Base-by-base conservation (phyloP, 1,139 yeast species). In the Casaregolazyma suthepensis region DNA sequence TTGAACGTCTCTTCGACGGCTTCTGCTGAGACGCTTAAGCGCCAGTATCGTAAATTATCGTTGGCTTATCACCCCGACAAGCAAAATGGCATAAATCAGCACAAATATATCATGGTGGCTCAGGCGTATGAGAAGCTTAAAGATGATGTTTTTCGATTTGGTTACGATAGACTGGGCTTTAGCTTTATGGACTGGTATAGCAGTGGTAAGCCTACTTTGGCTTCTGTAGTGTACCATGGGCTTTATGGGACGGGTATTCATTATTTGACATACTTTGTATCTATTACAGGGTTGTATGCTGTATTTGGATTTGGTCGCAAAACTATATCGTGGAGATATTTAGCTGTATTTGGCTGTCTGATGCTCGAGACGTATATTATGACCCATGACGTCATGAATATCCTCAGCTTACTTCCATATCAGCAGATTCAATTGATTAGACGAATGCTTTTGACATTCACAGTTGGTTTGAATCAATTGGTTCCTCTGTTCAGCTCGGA, bases 1-100 rank as follows among this genome's bases (percentile, higher is more conserved):
- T 51, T 65, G 22, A 61, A 57, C 2, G 54, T 62, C 2, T 46
- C 45, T 10, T 50, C 57, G 3, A 19, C 47, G 3, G 59, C 61
- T 15, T 45, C 57, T 31, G 48, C 23, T 10, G 53, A 52, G 26
- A 51, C 47, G 22, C 37, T 58, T 15, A 50, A 50, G 42, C 40
- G 44, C 10, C 51, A 48, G 15, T 59, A 50, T 45, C 57, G 71
- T 10, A 52, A 53, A 43, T 57, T 68, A 54, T 61, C 70, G 10
- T 51, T 63, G 15, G 51, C 52, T 18, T 57, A 59, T 46, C 75
- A 71, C 49, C 75, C 75, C 1, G 75, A 71, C 54, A 71, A 72
- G 58, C 35, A 22, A 1, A 38, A 47, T 22, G 35, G 37, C 13
- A 12, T 29, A 13, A 26, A 38, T n/a, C 23, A 13, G 18, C 20